phyloP scores from a whole-genome alignment of 169 alveolate genomes.

The Plasmodium sp. region DNA sequence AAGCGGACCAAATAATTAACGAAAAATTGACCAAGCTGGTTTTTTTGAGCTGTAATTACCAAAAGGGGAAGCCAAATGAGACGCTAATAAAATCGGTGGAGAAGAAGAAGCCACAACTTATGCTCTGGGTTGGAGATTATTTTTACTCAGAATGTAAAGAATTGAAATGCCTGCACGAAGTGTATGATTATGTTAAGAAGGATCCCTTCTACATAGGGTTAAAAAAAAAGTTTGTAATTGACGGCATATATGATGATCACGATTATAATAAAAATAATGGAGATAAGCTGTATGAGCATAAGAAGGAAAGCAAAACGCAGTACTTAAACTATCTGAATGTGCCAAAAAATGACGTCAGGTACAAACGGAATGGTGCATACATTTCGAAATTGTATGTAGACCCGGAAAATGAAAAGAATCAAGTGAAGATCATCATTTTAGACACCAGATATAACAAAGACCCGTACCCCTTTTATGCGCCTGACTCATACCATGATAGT shows the following conservation, averaged over 20 bases:
- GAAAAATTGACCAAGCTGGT: slow-evolving; percentile 25
- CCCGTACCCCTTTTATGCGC: slow-evolving; percentile 79
- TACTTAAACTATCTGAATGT: slow-evolving; percentile 83
- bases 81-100: slow-evolving; percentile 18
- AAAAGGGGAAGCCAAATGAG: slow-evolving; percentile 20
- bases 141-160: slow-evolving; percentile 83
- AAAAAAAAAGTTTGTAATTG: slow-evolving; percentile 74
- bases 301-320: slow-evolving; percentile 78
- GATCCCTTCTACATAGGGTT: slow-evolving; percentile 72
- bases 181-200: slow-evolving; percentile 73
- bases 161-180: slow-evolving; percentile 76
- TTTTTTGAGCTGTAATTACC: slow-evolving; percentile 55
- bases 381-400: slow-evolving; percentile 83
- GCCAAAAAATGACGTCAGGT: slow-evolving; percentile 85
- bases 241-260: slow-evolving; percentile 90
- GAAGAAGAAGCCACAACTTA: slow-evolving; percentile 83
- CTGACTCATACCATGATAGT: slow-evolving; percentile 71
- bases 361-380: slow-evolving; percentile 87
- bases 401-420: slow-evolving; percentile 82
- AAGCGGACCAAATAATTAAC: slow-evolving; percentile 64
- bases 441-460: slow-evolving; percentile 87
- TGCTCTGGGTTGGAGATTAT: slow-evolving; percentile 88
- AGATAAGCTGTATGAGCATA: slow-evolving; percentile 74
- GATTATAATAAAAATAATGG: slow-evolving; percentile 89
- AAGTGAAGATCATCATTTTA: slow-evolving; percentile 83